phyloP scores from a whole-genome alignment of 495 filamentous ascomycete species.

The Lophiostoma macrostomum region DNA sequence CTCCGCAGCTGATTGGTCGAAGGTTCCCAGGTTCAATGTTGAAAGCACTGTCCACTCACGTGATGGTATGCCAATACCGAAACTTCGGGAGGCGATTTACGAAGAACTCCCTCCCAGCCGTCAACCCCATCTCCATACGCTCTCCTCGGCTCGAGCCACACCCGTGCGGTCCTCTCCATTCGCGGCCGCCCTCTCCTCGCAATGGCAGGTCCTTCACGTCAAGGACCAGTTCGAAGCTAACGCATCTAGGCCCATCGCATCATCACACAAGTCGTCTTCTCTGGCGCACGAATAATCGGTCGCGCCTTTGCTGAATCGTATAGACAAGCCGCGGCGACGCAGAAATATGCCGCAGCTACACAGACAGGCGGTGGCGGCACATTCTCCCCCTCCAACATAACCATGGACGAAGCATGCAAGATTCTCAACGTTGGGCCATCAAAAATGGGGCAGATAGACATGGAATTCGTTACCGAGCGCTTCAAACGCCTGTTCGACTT shows the following conservation, averaged over 20 bases:
- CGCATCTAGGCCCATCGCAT: conserved; percentile 80
- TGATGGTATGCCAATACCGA: no score
- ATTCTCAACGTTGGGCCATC: conserved; percentile 95
- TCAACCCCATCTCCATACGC: not conserved
- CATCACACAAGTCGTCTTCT: conserved; percentile 86
- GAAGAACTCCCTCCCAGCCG: no score
- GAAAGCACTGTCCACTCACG: no score
- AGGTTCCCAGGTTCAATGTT: no score
- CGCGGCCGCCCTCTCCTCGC: not conserved
- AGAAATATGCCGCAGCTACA: conserved; percentile 70
- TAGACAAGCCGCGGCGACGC: conserved; percentile 71
- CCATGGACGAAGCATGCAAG: conserved; percentile 93
- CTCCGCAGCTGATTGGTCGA: no score
- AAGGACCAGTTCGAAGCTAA: conserved; percentile 6
- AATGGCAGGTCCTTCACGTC: not conserved
- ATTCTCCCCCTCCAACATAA: conserved; percentile 66
- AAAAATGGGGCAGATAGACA: conserved; percentile 66
- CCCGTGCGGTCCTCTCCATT: not conserved
- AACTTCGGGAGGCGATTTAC: no score
- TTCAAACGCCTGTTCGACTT: conserved; percentile 94
- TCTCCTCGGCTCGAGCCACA: not conserved
- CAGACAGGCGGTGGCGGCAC: conserved; percentile 49
- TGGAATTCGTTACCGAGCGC: conserved; percentile 73
- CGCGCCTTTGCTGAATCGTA: conserved; percentile 70
- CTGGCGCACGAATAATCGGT: conserved; percentile 84